Conservation (phyloP, 192 early-diverging fungal genomes). For the Podila clonocystis region DNA sequence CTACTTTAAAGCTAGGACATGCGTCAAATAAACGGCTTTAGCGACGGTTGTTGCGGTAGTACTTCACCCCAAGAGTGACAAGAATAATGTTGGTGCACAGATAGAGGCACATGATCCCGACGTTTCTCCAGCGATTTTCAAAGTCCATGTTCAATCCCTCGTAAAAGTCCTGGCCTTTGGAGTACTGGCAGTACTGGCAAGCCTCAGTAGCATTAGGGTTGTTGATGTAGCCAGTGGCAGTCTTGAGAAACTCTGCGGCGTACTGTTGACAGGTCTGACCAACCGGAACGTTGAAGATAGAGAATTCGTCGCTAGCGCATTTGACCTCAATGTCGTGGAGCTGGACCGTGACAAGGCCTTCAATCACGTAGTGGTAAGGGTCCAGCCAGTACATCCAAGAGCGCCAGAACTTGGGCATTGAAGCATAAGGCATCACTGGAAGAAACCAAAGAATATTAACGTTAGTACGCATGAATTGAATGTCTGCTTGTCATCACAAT, state of each 20-base stretch:
- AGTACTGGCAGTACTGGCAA: constrained; percentile 69
- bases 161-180: constrained; percentile 64
- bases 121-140: constrained; percentile 72
- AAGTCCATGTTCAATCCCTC: constrained; percentile 55
- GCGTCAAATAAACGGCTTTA: background rate
- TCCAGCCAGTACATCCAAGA: constrained; percentile 77
- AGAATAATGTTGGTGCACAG: constrained; percentile 7
- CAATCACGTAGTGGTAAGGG: constrained; percentile 73
- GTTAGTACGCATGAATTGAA: too few species aligned
- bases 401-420: constrained; percentile 76
- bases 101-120: constrained; percentile 66
- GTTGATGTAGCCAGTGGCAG: constrained; percentile 66
- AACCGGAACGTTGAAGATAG: constrained; percentile 60
- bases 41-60: background rate
- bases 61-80: background rate
- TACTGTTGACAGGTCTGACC: constrained; percentile 68
- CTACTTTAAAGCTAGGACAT: too few species aligned
- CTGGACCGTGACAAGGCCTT: constrained; percentile 67
- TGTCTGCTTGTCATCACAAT: too few species aligned
- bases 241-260: constrained; percentile 54
- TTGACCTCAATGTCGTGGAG: constrained; percentile 51
- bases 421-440: constrained; percentile 59
- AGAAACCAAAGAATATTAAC: too few species aligned
- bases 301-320: constrained; percentile 59
- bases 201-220: constrained; percentile 55